Evolutionary conservation across 331 rosid species (phyloP).

Genomic region (Stylosanthes scabra): DNA sequence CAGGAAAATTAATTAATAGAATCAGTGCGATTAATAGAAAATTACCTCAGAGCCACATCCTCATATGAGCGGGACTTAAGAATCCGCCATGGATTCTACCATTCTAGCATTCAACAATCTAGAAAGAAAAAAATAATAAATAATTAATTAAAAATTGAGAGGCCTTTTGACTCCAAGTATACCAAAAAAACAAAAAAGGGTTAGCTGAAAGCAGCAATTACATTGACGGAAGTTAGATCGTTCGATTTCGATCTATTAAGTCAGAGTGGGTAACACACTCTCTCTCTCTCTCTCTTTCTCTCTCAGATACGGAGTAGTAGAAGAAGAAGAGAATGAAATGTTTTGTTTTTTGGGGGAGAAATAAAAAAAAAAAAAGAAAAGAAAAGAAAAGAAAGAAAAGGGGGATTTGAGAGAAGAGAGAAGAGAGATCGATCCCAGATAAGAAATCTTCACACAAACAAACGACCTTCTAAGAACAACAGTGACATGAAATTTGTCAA

Average conservation of each 20-base stretch:
- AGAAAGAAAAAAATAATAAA: conserved; percentile 30
- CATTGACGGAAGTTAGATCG: conserved; percentile 63
- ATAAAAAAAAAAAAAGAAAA: conserved; percentile 20
- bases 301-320: background rate
- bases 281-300: background rate
- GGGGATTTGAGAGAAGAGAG: conserved; percentile 50
- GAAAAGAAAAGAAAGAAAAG: background rate
- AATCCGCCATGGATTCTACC: conserved; percentile 56
- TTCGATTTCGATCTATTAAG: conserved; percentile 93
- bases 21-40: conserved; percentile 25
- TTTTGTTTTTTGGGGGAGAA: conserved; percentile 34
- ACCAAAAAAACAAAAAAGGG: conserved; percentile 12
- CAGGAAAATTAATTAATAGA: conserved; percentile 43
- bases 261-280: conserved; percentile 48
- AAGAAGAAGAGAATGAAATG: conserved; percentile 25
- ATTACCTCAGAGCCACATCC: conserved; percentile 88
- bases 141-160: conserved; percentile 33
- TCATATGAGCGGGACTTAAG: conserved; percentile 44
- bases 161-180: conserved; percentile 44
- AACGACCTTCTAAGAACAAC: conserved; percentile 99
- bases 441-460: conserved; percentile 96
- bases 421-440: conserved; percentile 88
- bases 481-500: conserved; percentile 99
- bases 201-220: conserved; percentile 48
- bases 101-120: conserved; percentile 38